Conservation (phyloP, 306 rosid species). For the Trifolium dubium region DNA sequence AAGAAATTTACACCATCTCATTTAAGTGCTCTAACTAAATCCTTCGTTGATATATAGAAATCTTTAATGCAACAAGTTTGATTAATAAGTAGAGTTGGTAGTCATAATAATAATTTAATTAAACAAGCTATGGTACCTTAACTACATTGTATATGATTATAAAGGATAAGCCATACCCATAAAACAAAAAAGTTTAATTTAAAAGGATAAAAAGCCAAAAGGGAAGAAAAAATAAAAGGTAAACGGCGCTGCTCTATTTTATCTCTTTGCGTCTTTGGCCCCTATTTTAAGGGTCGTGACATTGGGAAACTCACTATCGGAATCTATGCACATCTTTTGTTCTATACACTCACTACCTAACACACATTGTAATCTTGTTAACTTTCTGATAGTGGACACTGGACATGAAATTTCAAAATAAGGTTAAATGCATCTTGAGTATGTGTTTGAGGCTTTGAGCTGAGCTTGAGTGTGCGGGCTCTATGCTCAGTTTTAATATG, state of each 20-base stretch:
- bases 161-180: constrained; percentile 33
- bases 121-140: constrained; percentile 5
- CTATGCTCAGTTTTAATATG: no score
- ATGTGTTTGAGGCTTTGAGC: no score
- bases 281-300: constrained; percentile 66
- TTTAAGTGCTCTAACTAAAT: constrained; percentile 24
- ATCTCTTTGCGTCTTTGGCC: constrained; percentile 35
- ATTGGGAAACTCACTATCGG: constrained; percentile 63
- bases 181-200: constrained; percentile 29
- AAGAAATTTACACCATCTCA: no score
- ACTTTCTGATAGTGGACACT: background rate
- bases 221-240: constrained; percentile 36
- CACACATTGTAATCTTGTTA: background rate
- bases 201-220: constrained; percentile 56
- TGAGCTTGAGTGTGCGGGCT: no score
- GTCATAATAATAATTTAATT: constrained; percentile 21
- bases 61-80: constrained; percentile 27
- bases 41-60: background rate
- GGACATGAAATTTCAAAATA: background rate
- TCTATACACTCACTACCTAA: constrained; percentile 45
- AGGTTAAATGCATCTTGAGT: background rate
- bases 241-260: constrained; percentile 59
- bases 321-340: constrained; percentile 64
- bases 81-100: constrained; percentile 37
- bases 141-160: constrained; percentile 20